Conservation (phyloP, 2,329 filamentous ascomycete genomes). For the Nothophoma quercina region DNA sequence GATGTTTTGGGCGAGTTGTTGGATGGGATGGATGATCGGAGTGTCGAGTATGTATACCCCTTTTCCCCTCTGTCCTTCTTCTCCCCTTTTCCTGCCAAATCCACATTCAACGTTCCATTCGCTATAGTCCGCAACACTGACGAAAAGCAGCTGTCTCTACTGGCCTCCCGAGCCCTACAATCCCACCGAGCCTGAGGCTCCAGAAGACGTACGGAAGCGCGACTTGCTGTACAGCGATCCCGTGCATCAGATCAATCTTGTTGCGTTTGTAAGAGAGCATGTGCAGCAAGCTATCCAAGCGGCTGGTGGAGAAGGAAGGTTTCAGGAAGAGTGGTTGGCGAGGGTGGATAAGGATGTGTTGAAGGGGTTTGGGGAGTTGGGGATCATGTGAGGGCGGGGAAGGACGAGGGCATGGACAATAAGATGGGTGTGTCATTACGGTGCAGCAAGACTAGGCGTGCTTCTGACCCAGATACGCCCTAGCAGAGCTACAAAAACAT, state of each 20-base stretch:
- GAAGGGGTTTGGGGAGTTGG: constrained; percentile 62
- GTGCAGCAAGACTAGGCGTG: too few species aligned
- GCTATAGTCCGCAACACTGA: too few species aligned
- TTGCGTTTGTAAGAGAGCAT: constrained; percentile 69
- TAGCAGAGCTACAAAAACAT: too few species aligned
- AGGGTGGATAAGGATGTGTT: constrained; percentile 79
- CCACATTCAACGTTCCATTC: too few species aligned
- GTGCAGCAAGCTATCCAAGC: constrained; percentile 66
- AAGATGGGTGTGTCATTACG: too few species aligned
- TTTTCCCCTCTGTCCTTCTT: not conserved
- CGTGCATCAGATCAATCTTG: constrained; percentile 70
- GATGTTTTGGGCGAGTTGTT: constrained; percentile 71
- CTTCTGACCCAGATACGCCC: too few species aligned
- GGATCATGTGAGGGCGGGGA: constrained; percentile 48
- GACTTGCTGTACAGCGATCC: constrained; percentile 67
- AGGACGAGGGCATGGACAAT: not conserved
- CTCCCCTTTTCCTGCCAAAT: too few species aligned
- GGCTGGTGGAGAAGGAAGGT: constrained; percentile 70
- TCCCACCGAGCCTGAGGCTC: constrained; percentile 48
- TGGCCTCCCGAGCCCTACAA: constrained; percentile 48
- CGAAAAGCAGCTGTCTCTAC: constrained; percentile 49
- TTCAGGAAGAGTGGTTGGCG: constrained; percentile 72
- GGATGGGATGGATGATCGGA: constrained; percentile 62
- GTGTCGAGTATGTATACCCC: constrained; percentile 40
- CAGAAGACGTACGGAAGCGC: constrained; percentile 57